Base-by-base conservation (phyloP, 2,329 filamentous ascomycete genomes). In the Xylariaceae sp. region DNA sequence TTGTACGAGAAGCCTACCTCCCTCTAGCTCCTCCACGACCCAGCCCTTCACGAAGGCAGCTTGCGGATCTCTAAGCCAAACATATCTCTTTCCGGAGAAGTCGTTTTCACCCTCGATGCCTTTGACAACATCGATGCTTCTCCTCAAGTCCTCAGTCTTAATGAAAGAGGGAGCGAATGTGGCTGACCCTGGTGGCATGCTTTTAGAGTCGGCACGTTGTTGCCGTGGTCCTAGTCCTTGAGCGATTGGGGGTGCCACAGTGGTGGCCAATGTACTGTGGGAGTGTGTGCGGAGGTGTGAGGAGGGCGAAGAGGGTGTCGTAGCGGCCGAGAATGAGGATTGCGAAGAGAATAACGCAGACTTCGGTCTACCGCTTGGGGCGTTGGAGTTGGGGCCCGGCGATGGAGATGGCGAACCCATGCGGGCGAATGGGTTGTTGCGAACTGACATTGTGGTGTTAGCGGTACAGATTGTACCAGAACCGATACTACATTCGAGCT, bases 81-180 rank as follows among this genome's bases (percentile, higher is more conserved):
- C 91, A 76, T 97, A 99, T 76, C 94, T 84, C 75, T 95, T 97
- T 54, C 94, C 95, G 0, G 94, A 99, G 71, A 99, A 97, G 77
- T 99, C 94, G 70, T 96, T 97, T 68, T 96, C 92, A 60, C 94
- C 94, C 73, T 99, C 95, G 56, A 96, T 91, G 19, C 89, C 88
- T 48, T 78, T 78, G 12, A 86, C 80, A 8, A 75, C 67, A 60
- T 85, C 83, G 50, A 77, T 71, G 35, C 72, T 75, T 37, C 76
- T 72, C 62, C 84, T 80, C 71, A 88, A 76, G 61, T 91, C 89
- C 61, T 95, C 91, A 0, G 85, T 83, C 71, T 92, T 94, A 73
- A 99, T 97, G 72, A 99, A 99, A 7, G 90, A 89, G 2, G 92
- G 94, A 37, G 94, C 92, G 75, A 99, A 99, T 1, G 94, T 99